Evolutionary conservation across 352 stramenopile genomes (phyloP).

Genomic region (Globisporangium nodosum): DNA sequence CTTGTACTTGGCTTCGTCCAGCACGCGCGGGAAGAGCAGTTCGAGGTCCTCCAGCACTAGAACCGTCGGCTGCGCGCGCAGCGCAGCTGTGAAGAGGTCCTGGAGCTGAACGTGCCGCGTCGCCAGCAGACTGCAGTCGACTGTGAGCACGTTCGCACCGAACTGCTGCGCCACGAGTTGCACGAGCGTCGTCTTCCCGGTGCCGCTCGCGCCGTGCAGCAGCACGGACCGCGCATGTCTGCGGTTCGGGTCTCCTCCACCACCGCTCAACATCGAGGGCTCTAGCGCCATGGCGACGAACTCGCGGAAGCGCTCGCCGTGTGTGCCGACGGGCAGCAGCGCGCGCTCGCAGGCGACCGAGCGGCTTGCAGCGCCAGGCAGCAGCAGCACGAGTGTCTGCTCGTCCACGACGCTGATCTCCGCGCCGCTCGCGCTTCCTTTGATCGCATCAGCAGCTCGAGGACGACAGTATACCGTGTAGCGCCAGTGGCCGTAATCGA

Average conservation of each 20-base stretch:
- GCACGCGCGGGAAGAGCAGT: slow-evolving; percentile 56
- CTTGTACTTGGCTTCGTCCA: slow-evolving; percentile 74
- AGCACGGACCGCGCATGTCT: slow-evolving; percentile 34
- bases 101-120: slow-evolving; percentile 47
- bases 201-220: slow-evolving; percentile 56
- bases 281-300: slow-evolving; percentile 34
- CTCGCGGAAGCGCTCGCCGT: slow-evolving; percentile 33
- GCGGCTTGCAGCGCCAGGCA: slow-evolving; percentile 28
- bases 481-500: slow-evolving; percentile 57
- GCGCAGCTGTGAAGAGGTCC: slow-evolving; percentile 59
- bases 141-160: slow-evolving; percentile 43
- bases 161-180: slow-evolving; percentile 43
- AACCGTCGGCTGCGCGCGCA: slow-evolving; percentile 67
- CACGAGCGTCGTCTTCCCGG: slow-evolving; percentile 70
- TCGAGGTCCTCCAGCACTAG: slow-evolving; percentile 73
- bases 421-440: background rate
- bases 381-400: slow-evolving; percentile 54
- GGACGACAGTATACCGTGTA: slow-evolving; percentile 45
- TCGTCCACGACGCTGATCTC: slow-evolving; percentile 46
- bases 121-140: slow-evolving; percentile 59
- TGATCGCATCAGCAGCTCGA: background rate
- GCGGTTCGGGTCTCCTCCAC: too few relatives aligned
- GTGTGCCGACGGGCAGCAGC: slow-evolving; percentile 25
- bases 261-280: background rate
- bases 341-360: too few relatives aligned